Base-by-base conservation (phyloP, 192 early-diverging fungal species). In the Thamnidium elegans region DNA sequence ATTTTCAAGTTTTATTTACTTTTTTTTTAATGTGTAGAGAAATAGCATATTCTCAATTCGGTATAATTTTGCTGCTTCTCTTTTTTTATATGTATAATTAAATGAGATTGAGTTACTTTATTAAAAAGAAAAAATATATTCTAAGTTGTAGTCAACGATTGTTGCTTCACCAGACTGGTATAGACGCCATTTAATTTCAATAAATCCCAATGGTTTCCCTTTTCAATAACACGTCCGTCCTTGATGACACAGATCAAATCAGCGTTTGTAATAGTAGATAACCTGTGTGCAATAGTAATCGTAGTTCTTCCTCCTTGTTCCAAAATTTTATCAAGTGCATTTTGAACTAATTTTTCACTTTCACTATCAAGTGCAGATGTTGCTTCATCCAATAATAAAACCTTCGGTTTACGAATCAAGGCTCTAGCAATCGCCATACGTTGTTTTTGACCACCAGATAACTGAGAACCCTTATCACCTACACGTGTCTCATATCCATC, bases 361-460 rank as follows among this genome's bases (percentile, higher is more conserved):
- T 86, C 84, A 32, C 82, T 81, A 66, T 91, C 90, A 43, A 91
- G 63, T n/a, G 90, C 88, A 15, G 84, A 85, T 3, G 90, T 91
- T 26, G 89, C 89, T 60, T 91, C 95, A 62, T 97, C 95, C 31
- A 97, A 77, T 20, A 96, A 69, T 51, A 96, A 68, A 9, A 97
- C 66, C 69, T 87, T 86, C 39, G 94, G 93, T 56, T 92, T 87
- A 54, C 92, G 87, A 51, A 96, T 88, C 32, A 96, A 72, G 0
- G 94, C 92, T 32, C 94, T 84, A 0, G 92, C 93, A 84, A 92
- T 92, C 3, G 91, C 92, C 58, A 97, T 84, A 20, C 95, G 84
- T 54, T 91, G 88, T 62, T 92, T 92, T 70, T 90, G 88, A 14
- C 89, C 89, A 51, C 87, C 87, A 58, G 76, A 79, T 7, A 86